Evolutionary conservation across 2,329 filamentous ascomycete genomes (phyloP).

Genomic region (Paraconiothyrium brasiliense): DNA sequence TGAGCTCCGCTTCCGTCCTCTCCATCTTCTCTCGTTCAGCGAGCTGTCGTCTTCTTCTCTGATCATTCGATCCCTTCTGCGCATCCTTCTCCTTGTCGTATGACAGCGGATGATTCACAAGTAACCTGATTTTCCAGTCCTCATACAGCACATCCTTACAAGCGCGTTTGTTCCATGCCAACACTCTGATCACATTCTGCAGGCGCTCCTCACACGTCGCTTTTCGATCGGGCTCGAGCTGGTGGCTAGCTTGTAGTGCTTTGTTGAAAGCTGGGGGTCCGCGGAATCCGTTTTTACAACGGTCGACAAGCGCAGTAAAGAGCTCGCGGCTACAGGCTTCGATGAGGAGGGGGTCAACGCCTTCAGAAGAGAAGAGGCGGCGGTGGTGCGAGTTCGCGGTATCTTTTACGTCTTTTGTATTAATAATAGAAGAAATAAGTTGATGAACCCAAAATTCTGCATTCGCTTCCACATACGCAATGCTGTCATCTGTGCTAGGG

Average conservation of each 20-base stretch:
- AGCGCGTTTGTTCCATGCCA: constrained; percentile 26
- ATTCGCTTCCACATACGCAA: constrained; percentile 18
- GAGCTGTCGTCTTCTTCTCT: constrained; percentile 21
- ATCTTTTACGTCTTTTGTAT: constrained; percentile 24
- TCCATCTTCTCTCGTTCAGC: constrained; percentile 21
- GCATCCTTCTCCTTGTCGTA: constrained; percentile 27
- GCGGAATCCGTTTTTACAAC: constrained; percentile 26
- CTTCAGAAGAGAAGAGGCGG: constrained; percentile 22
- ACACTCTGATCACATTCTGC: constrained; percentile 20
- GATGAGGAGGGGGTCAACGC: constrained; percentile 18
- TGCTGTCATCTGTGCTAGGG: constrained; percentile 18
- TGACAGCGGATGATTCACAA: constrained; percentile 26
- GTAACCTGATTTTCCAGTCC: constrained; percentile 26
- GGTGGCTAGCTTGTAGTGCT: constrained; percentile 19
- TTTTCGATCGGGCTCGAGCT: constrained; percentile 17
- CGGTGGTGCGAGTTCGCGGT: constrained; percentile 15
- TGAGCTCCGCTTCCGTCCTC: constrained; percentile 20
- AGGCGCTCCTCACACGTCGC: constrained; percentile 24
- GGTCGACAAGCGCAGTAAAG: constrained; percentile 23
- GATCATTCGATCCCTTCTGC: constrained; percentile 30
- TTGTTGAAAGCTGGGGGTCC: constrained; percentile 23
- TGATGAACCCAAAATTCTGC: constrained; percentile 24
- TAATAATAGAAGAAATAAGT: constrained; percentile 20
- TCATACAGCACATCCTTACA: constrained; percentile 30
- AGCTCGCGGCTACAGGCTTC: constrained; percentile 22